phyloP scores from a whole-genome alignment of 192 early-diverging fungal genomes.

The Backusella liffmaniae region DNA sequence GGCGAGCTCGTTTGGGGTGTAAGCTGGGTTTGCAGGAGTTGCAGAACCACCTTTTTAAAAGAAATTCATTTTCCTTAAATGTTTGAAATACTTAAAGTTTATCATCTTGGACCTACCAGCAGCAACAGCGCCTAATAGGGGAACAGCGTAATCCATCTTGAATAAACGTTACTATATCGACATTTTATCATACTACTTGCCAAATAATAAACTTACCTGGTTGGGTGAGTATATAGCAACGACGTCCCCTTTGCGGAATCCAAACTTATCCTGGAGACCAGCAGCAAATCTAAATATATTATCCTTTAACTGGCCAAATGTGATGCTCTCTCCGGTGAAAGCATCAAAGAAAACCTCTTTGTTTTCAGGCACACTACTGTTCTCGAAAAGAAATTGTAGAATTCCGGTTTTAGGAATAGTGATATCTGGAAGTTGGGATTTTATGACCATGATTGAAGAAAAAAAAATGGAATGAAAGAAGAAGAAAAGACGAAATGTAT shows the following conservation, averaged over 20 bases:
- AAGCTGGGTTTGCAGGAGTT: conserved; percentile 75
- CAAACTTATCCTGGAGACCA: conserved; percentile 49
- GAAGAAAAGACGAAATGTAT: neutral
- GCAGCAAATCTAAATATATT: conserved; percentile 47
- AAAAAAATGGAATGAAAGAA: neutral
- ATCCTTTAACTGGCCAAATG: conserved; percentile 46
- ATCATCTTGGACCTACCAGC: conserved; percentile 17
- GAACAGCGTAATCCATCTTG: conserved; percentile 35
- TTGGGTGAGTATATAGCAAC: conserved; percentile 50
- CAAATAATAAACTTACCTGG: conserved; percentile 12
- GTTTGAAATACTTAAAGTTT: neutral
- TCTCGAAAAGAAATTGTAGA: neutral
- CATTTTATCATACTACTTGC: neutral
- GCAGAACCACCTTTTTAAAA: conserved; percentile 57
- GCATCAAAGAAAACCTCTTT: conserved; percentile 52
- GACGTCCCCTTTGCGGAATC: conserved; percentile 65
- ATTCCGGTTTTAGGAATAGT: neutral
- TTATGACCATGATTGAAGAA: neutral
- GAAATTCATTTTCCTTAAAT: neutral
- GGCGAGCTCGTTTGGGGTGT: conserved; percentile 70
- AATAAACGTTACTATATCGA: neutral
- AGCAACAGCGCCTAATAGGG: conserved; percentile 33
- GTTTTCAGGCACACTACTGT: neutral
- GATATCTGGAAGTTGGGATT: neutral
- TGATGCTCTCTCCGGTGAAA: conserved; percentile 38